Base-by-base conservation (phyloP, 495 filamentous ascomycete species). In the Penicillium paradoxum region DNA sequence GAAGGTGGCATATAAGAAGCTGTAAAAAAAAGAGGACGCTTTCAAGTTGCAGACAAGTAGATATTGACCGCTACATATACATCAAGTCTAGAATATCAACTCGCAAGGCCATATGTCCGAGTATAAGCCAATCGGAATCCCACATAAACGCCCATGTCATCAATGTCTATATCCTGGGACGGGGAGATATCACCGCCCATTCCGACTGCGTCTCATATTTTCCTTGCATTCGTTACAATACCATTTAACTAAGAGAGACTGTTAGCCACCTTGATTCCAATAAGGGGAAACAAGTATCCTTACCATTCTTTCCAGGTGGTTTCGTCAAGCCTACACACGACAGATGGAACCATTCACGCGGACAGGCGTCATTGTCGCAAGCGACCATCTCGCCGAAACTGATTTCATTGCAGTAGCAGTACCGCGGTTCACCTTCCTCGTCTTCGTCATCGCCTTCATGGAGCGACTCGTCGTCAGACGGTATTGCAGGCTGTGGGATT, bases 311-410 rank as follows among this genome's bases (percentile, higher is more conserved):
- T 39, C 80, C 87, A 24, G 93, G 93, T 42, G 91, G 87, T 60
- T 87, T 88, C 45, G 83, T 88, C 67, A 98, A 65, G 48, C 90
- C 91, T 15, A 95, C 91, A 68, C 93, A 98, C 34, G 84, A 85
- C 37, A 98, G 66, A 78, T 98, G 93, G 74, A 97, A 98, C 93
- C 93, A 98, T 72, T 97, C 92, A 55, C 83, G 79, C 54, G 84
- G 80, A 72, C 93, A 98, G 22, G 78, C 79, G 45, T 92, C 88
- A 39, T 86, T 88, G 63, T 98, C 93, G 58, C 93, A 98, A n/a
- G 86, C 93, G 14, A 98, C 88, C 93, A 98, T 98, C 71, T 95
- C 89, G 18, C 93, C 93, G 63, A 96, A 98, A 62, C 88, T 93
- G 29, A 96, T 84, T 54, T 86, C 81, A 57, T 97, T 88, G 67